These are phyloP conservation scores for Fabrea salina DNA, from an alignment of 169 alveolate species.

Conservation along the genomic window DNA sequence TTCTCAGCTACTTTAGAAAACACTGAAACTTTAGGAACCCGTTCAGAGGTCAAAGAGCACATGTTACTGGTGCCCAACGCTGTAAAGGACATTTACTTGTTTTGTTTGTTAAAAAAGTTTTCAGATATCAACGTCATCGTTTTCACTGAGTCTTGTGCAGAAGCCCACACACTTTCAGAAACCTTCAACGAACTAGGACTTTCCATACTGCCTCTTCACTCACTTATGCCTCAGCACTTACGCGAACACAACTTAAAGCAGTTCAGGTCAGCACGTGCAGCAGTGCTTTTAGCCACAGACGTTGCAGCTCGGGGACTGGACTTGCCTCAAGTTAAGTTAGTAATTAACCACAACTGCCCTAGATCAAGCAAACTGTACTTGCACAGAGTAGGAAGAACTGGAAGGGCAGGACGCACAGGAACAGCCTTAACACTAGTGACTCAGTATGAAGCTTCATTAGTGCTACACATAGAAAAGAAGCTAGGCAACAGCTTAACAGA, in stretches of 20 bases:
- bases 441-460: constrained; percentile 17
- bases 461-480: constrained; percentile 28
- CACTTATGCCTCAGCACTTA: constrained; percentile 20
- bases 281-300: constrained; percentile 82
- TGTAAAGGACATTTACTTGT: constrained; percentile 24
- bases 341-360: constrained; percentile 78
- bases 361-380: constrained; percentile 48
- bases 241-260: background rate
- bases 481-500: background rate
- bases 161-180: background rate
- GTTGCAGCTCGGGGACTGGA: constrained; percentile 86
- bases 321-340: constrained; percentile 73
- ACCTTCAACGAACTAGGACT: constrained; percentile 3
- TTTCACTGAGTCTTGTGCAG: constrained; percentile 21
- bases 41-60: constrained; percentile 13
- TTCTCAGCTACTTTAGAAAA: constrained; percentile 33
- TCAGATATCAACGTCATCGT: constrained; percentile 17
- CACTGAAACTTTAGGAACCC: background rate
- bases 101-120: background rate
- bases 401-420: constrained; percentile 98
- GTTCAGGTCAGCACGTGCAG: constrained; percentile 33
- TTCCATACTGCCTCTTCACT: background rate
- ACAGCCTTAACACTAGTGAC: constrained; percentile 92
- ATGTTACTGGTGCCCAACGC: constrained; percentile 25
- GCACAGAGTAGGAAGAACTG: constrained; percentile 96